A percentile compares a stretch with the other conserved stretches of the same genome.
Conservation (phyloP, 257 asterid species). For the Leptodermis oblonga region DNA sequence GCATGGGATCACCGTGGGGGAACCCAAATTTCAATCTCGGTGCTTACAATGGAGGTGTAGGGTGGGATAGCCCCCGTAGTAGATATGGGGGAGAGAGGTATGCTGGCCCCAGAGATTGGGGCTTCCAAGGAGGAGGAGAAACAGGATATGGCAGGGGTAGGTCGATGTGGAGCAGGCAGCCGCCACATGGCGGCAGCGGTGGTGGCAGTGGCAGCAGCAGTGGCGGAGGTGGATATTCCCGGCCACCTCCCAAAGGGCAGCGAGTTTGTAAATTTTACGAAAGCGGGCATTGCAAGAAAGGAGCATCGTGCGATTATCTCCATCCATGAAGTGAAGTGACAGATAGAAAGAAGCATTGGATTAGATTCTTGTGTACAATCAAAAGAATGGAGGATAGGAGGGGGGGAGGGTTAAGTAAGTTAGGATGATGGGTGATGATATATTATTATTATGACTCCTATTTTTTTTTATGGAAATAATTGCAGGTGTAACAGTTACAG, state of each 20-base stretch:
- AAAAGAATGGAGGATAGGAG: constrained; percentile 6
- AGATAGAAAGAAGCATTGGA: constrained; percentile 10
- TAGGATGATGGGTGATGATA: too few species aligned
- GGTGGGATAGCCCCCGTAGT: constrained; percentile 74
- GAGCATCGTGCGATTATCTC: constrained; percentile 79
- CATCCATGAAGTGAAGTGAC: constrained; percentile 62
- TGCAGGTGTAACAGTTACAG: background rate
- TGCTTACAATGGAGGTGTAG: constrained; percentile 39
- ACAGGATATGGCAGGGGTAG: constrained; percentile 58
- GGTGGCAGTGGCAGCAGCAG: constrained; percentile 14
- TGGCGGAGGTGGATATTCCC: constrained; percentile 55
- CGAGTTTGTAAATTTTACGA: constrained; percentile 86
- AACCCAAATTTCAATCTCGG: constrained; percentile 45
- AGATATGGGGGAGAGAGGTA: constrained; percentile 62
- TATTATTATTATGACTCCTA: too few species aligned
- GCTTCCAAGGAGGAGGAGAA: constrained; percentile 51
- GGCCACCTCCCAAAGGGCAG: constrained; percentile 66
- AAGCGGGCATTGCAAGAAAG: constrained; percentile 89
- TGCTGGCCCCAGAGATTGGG: constrained; percentile 64
- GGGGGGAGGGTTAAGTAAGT: too few species aligned
- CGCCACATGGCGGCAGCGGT: constrained; percentile 40
- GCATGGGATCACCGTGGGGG: constrained; percentile 49
- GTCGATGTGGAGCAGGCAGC: constrained; percentile 65
- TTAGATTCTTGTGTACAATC: constrained; percentile 27
- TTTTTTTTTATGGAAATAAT: constrained; percentile 13